phyloP scores from a whole-genome alignment of 2,329 filamentous ascomycete genomes.

The Ophiosphaerella herpotricha region DNA sequence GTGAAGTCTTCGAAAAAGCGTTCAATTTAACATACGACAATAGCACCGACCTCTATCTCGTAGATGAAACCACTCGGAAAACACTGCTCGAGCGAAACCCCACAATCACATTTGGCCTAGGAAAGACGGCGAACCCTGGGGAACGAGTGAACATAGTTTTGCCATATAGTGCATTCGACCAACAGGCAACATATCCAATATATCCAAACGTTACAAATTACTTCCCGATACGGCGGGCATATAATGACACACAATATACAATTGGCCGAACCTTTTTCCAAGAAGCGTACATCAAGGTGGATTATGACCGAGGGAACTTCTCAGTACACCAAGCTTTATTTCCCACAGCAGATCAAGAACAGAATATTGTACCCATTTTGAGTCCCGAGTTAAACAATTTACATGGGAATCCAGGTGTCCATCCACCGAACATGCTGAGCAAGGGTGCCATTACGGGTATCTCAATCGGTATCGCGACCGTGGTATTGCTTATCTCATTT shows the following conservation, averaged over 20 bases:
- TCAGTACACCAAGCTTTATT: conserved; percentile 15
- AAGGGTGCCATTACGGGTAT: conserved; percentile 1
- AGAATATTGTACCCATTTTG: conserved; percentile 6
- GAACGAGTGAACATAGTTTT: conserved; percentile 46
- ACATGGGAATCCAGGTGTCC: not conserved
- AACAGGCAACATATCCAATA: conserved; percentile 54
- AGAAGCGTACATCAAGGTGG: conserved; percentile 59
- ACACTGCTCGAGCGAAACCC: conserved; percentile 28
- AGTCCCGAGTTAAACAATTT: not conserved
- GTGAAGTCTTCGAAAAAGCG: conserved; percentile 41
- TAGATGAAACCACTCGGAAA: conserved; percentile 37
- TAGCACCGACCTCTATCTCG: conserved; percentile 38
- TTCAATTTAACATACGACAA: conserved; percentile 46
- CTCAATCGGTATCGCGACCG: conserved; percentile 1
- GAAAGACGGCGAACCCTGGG: conserved; percentile 26
- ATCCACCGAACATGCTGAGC: not conserved
- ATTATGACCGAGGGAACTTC: conserved; percentile 51
- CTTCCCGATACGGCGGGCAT: conserved; percentile 65
- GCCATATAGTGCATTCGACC: conserved; percentile 53
- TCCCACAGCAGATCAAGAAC: conserved; percentile 5
- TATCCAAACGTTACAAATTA: conserved; percentile 67
- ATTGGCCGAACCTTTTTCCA: conserved; percentile 71
- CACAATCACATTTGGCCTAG: conserved; percentile 38
- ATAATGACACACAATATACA: conserved; percentile 59
- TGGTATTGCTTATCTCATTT: not conserved